Base-by-base conservation (phyloP, 139 green algal genomes). In the Volvox africanus region DNA sequence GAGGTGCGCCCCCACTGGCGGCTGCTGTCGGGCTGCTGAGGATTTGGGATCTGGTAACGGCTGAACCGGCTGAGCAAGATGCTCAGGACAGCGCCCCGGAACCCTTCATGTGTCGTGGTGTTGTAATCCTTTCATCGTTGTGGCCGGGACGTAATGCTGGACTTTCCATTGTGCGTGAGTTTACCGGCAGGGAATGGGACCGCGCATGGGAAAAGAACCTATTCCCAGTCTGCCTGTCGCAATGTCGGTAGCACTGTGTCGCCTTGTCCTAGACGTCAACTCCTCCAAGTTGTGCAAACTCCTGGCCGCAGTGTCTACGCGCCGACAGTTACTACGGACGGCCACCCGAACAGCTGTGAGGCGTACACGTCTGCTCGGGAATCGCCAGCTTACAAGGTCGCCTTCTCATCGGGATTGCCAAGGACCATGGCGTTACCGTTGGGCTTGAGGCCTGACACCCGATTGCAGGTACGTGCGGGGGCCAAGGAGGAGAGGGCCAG, bases 351-450 rank as follows among this genome's bases (percentile, higher is more conserved):
- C 87, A 86, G 61, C 87, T 80, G 76, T 77, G 76, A 78, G 33
- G 75, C 76, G 24, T 91, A 91, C 87, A 79, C 87, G 3, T 44
- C 75, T 1, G 61, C 44, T 13, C 87, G 76, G 61, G 24, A 35
- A 19, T n/a, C 87, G 14, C 87, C 87, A 26, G 21, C 87, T 19
- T 91, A 91, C 87, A 79, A 71, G 33, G 55, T 81, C 24, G 87
- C 87, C 16, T 91, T 91, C 76, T 76, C 87, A 6, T 80, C 76
- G 16, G 76, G 76, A 11, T 12, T 86, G 61, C 76, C 87, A 17
- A 76, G 87, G 3, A 85, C 76, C 24, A 3, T 82, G 13, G 87
- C 76, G 55, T 77, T 91, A 77, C 87, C 62, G 50, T 3, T 61
- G 2, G 87, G 87, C 33, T 30, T 30, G 24, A 73, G n/a, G 14